phyloP scores from a whole-genome alignment of 139 green algal species.

The Chlamydomonas schloesseri region DNA sequence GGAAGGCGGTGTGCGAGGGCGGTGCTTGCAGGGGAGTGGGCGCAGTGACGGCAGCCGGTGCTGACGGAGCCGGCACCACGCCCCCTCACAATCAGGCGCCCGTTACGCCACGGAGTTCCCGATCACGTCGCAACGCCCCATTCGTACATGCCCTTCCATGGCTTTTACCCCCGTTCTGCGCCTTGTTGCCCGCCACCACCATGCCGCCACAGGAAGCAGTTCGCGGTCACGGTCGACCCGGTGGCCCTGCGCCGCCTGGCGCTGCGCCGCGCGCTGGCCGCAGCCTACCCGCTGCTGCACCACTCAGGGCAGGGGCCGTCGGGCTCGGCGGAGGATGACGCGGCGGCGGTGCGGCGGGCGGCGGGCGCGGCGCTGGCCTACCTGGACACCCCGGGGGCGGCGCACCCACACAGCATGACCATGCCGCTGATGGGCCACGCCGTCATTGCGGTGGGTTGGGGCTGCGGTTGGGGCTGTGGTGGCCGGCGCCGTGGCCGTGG shows the following conservation, averaged over 20 bases:
- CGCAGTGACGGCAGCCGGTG: too few relatives aligned
- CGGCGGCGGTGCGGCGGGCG: slow-evolving; percentile 15
- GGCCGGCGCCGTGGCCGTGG: not conserved
- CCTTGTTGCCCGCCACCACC: too few relatives aligned
- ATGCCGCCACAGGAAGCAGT: not conserved
- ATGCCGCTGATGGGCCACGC: slow-evolving; percentile 1
- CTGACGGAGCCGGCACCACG: too few relatives aligned
- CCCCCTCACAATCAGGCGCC: too few relatives aligned
- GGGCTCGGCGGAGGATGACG: not conserved
- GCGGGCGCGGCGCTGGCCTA: slow-evolving; percentile 15
- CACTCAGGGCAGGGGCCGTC: too few relatives aligned
- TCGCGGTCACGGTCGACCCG: not conserved
- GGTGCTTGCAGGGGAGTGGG: too few relatives aligned
- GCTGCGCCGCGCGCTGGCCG: slow-evolving; percentile 10
- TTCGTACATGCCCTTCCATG: too few relatives aligned
- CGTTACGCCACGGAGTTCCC: too few relatives aligned
- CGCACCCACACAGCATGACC: not conserved
- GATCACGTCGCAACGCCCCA: too few relatives aligned
- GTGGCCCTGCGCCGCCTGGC: not conserved
- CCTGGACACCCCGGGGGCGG: not conserved
- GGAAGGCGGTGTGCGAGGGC: too few relatives aligned
- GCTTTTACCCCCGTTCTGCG: too few relatives aligned
- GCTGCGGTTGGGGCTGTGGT: not conserved
- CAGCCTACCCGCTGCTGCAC: slow-evolving; percentile 4
- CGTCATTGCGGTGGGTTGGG: not conserved